phyloP scores from a whole-genome alignment of 164 flowering plant genomes.

The Sedum album region DNA sequence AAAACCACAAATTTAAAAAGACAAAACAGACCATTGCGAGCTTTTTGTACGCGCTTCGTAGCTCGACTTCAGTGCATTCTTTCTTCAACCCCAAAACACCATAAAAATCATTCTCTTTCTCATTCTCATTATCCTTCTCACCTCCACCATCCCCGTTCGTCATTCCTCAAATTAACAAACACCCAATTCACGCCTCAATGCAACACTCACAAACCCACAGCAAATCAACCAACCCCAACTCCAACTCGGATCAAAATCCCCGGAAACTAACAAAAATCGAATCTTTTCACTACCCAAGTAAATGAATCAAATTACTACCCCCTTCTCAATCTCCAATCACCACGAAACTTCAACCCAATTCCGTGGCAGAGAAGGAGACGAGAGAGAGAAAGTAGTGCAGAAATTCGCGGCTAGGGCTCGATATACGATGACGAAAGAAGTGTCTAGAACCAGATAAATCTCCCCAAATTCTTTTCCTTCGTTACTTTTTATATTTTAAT shows the following conservation, averaged over 20 bases:
- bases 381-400: neutral
- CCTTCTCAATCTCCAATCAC: neutral
- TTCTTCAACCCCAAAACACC: conserved; percentile 6
- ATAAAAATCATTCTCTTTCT: conserved; percentile 2
- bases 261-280: neutral
- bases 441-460: neutral
- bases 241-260: neutral
- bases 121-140: neutral
- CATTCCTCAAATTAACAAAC: neutral
- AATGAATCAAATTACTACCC: neutral
- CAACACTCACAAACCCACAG: neutral
- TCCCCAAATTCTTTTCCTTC: neutral
- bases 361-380: neutral
- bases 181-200: neutral
- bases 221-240: neutral
- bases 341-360: neutral
- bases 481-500: neutral
- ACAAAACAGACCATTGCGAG: conserved; percentile 6
- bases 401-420: conserved; percentile 2
- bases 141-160: neutral
- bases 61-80: conserved; percentile 7
- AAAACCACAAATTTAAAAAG: neutral
- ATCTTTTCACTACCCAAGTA: neutral
- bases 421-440: neutral
- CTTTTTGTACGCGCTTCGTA: conserved; percentile 4